These are phyloP conservation scores for Alloteropsis angusta DNA, from an alignment of 202 grass and related monocot species.

Conservation along the genomic window DNA sequence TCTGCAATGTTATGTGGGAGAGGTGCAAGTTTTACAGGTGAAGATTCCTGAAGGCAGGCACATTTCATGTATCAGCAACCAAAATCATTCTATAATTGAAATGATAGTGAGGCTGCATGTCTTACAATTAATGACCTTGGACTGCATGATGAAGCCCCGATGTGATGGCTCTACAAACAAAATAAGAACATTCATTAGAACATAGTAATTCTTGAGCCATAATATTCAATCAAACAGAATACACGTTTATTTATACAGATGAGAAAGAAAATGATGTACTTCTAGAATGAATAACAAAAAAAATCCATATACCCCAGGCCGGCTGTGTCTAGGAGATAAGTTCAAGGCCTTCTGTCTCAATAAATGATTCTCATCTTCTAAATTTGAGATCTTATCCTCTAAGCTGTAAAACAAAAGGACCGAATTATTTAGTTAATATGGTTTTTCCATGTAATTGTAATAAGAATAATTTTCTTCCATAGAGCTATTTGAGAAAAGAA, in stretches of 20 bases:
- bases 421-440: neutral
- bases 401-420: slow-evolving; percentile 41
- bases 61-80: neutral
- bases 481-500: neutral
- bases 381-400: slow-evolving; percentile 71
- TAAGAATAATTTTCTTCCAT: neutral
- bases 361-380: slow-evolving; percentile 88
- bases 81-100: slow-evolving; percentile 5
- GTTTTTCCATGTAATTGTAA: neutral
- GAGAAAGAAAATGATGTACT: slow-evolving; percentile 1
- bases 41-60: slow-evolving; percentile 38
- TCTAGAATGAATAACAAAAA: slow-evolving; percentile 19
- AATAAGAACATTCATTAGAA: slow-evolving; percentile 29
- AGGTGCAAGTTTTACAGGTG: slow-evolving; percentile 48
- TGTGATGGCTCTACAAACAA: slow-evolving; percentile 45
- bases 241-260: neutral
- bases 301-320: slow-evolving; percentile 42
- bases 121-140: slow-evolving; percentile 58
- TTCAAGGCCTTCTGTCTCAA: slow-evolving; percentile 72
- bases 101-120: slow-evolving; percentile 10
- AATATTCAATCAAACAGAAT: slow-evolving; percentile 5
- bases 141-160: slow-evolving; percentile 30
- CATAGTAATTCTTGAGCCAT: neutral
- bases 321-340: slow-evolving; percentile 57
- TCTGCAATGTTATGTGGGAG: slow-evolving; percentile 48